A percentile compares a stretch with the other conserved stretches of the same genome.
phyloP scores from a whole-genome alignment of 768 basidiomycete genomes.

The Leccinum disarticulatum region DNA sequence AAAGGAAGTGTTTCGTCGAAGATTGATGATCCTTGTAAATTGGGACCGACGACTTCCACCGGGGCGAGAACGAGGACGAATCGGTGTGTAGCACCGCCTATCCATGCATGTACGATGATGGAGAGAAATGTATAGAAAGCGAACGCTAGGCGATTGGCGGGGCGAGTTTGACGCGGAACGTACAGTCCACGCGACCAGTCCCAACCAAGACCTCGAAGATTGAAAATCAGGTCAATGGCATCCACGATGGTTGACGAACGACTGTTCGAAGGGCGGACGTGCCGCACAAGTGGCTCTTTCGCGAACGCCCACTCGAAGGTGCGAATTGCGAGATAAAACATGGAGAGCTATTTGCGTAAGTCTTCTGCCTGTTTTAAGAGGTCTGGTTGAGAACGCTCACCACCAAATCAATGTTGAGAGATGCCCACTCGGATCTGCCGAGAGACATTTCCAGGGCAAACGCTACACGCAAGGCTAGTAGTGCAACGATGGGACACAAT shows the following conservation, averaged over 20 bases:
- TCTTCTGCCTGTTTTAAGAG: not conserved
- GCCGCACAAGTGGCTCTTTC: slow-evolving; percentile 16
- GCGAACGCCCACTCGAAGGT: slow-evolving; percentile 18
- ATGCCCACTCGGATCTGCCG: not conserved
- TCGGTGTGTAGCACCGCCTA: slow-evolving; percentile 49
- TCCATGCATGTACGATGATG: slow-evolving; percentile 35
- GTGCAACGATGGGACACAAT: slow-evolving; percentile 46
- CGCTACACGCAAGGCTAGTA: slow-evolving; percentile 41
- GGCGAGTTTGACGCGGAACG: slow-evolving; percentile 40
- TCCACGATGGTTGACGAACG: slow-evolving; percentile 28
- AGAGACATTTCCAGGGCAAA: slow-evolving; percentile 13
- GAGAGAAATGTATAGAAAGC: slow-evolving; percentile 34
- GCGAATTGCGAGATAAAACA: slow-evolving; percentile 13
- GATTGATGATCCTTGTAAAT: slow-evolving; percentile 28
- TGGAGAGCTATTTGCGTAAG: slow-evolving; percentile 8
- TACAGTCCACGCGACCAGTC: slow-evolving; percentile 45
- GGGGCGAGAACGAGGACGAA: slow-evolving; percentile 48
- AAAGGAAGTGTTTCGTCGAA: slow-evolving; percentile 33
- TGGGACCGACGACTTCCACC: slow-evolving; percentile 26
- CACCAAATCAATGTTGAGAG: slow-evolving; percentile 11
- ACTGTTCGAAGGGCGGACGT: slow-evolving; percentile 5
- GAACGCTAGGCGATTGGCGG: slow-evolving; percentile 40
- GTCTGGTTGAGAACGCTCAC: slow-evolving; percentile 4
- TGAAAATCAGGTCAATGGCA: slow-evolving; percentile 49
- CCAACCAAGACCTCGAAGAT: slow-evolving; percentile 64